A percentile compares a stretch with the other conserved stretches of the same genome.
phyloP scores from a whole-genome alignment of 2,329 filamentous ascomycete genomes.

The Diplodia corticola region DNA sequence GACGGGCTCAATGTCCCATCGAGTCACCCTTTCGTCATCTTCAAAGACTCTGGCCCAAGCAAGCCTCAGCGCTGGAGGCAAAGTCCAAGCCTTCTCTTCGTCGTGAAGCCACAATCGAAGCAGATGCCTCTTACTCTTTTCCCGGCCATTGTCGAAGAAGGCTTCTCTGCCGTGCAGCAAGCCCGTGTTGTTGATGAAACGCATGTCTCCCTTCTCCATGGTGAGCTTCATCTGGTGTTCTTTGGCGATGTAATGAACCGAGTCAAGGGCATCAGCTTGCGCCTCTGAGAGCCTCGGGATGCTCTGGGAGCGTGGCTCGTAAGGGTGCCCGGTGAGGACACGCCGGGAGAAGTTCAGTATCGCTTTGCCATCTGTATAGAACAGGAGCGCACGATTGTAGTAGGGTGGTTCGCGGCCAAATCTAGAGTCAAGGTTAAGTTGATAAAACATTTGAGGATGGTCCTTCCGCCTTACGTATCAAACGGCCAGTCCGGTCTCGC shows the following conservation, averaged over 20 bases:
- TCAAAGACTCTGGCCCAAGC: background rate
- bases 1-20: background rate
- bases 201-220: background rate
- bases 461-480: constrained; percentile 18
- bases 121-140: background rate
- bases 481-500: background rate
- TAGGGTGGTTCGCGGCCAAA: background rate
- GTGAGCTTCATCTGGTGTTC: background rate
- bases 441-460: no score
- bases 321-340: background rate
- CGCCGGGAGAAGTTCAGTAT: background rate
- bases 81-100: background rate
- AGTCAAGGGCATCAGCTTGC: background rate
- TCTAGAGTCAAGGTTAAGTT: background rate
- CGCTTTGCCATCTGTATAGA: background rate
- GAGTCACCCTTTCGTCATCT: background rate
- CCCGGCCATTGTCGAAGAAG: background rate
- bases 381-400: background rate
- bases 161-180: background rate
- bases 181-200: background rate
- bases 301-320: background rate
- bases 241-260: background rate
- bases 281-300: background rate
- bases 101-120: background rate
- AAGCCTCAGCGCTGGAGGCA: background rate